Evolutionary conservation across 2,329 filamentous ascomycete genomes (phyloP).

Genomic region (Aciculosporium take): DNA sequence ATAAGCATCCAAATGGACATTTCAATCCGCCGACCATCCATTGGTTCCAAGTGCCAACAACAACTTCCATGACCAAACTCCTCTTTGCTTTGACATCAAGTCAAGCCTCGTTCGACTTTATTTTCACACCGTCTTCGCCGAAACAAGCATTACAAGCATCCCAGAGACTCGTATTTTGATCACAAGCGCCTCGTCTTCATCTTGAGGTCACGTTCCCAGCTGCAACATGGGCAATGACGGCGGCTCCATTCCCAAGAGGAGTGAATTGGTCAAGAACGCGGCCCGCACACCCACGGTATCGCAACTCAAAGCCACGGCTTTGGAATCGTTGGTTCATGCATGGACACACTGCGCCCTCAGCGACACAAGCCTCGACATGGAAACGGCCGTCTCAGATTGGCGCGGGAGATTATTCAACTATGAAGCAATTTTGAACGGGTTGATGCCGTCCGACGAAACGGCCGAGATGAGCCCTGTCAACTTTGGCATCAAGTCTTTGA

Average conservation of each 20-base stretch:
- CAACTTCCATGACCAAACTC: too few relatives aligned
- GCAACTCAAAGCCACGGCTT: constrained; percentile 76
- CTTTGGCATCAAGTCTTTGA: constrained; percentile 59
- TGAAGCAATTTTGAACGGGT: constrained; percentile 60
- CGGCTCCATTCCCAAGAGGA: constrained; percentile 86
- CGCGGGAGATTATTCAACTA: constrained; percentile 87
- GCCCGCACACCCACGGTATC: constrained; percentile 68
- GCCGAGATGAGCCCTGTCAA: constrained; percentile 29
- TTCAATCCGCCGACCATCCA: too few relatives aligned
- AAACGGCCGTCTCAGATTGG: constrained; percentile 71
- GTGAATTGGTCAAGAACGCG: constrained; percentile 90
- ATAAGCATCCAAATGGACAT: too few relatives aligned
- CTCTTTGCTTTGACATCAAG: too few relatives aligned
- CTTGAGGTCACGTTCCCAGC: background rate
- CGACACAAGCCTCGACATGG: constrained; percentile 51
- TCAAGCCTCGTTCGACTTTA: too few relatives aligned
- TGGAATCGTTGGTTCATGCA: constrained; percentile 71
- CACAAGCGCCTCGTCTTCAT: background rate
- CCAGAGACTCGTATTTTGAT: background rate
- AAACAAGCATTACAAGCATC: background rate
- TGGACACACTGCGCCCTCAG: constrained; percentile 87
- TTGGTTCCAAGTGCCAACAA: too few relatives aligned
- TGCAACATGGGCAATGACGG: constrained; percentile 78
- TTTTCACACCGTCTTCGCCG: too few relatives aligned
- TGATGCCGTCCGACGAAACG: constrained; percentile 47